Percentiles rank a stretch among this genome's conserved stretches.
Evolutionary conservation across 805 yeast species (phyloP).

Genomic region (Lipomyces yamanashiensis): DNA sequence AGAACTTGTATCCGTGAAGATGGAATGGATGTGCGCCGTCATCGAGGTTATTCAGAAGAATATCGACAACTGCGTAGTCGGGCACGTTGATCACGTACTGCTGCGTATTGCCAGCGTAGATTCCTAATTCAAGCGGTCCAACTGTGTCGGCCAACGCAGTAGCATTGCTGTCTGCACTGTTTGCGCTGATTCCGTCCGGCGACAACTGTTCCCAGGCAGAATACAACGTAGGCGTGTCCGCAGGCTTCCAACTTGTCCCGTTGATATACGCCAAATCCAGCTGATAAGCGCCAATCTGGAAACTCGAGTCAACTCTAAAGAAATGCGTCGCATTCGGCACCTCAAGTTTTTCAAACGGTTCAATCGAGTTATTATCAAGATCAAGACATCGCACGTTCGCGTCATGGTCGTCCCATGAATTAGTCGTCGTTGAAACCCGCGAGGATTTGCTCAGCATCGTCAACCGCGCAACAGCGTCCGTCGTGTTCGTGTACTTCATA

Average conservation of each 20-base stretch:
- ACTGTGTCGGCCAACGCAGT: slow-evolving; percentile 5
- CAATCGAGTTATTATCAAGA: slow-evolving; percentile 38
- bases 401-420: slow-evolving; percentile 37
- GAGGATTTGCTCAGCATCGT: slow-evolving; percentile 17
- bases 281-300: slow-evolving; percentile 45
- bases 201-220: slow-evolving; percentile 27
- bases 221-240: slow-evolving; percentile 34
- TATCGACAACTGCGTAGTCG: slow-evolving; percentile 63
- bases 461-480: slow-evolving; percentile 21
- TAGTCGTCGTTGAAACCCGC: slow-evolving; percentile 1
- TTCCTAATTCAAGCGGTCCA: slow-evolving; percentile 22
- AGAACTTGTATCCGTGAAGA: slow-evolving; percentile 87
- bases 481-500: slow-evolving; percentile 43
- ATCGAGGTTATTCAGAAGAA: slow-evolving; percentile 73
- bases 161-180: slow-evolving; percentile 3
- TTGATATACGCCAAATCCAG: slow-evolving; percentile 45
- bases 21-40: slow-evolving; percentile 94
- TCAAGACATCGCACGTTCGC: slow-evolving; percentile 42
- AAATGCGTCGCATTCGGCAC: slow-evolving; percentile 45
- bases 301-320: slow-evolving; percentile 43
- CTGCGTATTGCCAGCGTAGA: slow-evolving; percentile 34
- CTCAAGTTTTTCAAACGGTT: slow-evolving; percentile 33
- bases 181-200: slow-evolving; percentile 8
- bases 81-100: slow-evolving; percentile 45
- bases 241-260: slow-evolving; percentile 36